phyloP scores from a whole-genome alignment of 2,329 filamentous ascomycete species.

The Pseudomassariella vexata region DNA sequence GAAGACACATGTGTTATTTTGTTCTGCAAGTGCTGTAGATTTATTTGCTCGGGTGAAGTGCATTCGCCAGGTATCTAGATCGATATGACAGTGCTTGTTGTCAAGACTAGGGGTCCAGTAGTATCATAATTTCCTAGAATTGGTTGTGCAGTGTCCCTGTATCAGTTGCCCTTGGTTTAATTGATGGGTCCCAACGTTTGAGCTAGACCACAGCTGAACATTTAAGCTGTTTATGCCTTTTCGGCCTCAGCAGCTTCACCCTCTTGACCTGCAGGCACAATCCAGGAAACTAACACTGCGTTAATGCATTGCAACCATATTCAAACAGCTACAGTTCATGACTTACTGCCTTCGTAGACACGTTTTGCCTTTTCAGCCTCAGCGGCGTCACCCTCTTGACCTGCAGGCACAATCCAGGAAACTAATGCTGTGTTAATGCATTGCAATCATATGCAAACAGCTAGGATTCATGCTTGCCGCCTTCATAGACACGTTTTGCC shows the following conservation, averaged over 20 bases:
- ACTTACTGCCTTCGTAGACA: neutral
- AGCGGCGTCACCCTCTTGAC: neutral
- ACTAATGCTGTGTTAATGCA: neutral
- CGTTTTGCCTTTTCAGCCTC: conserved; percentile 1
- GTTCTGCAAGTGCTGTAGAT: too few relatives aligned
- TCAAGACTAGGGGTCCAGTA: too few relatives aligned
- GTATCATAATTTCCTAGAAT: too few relatives aligned
- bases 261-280: neutral
- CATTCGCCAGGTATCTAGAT: too few relatives aligned
- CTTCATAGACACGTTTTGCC: neutral
- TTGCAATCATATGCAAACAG: neutral
- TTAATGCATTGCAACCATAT: neutral
- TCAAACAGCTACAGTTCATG: neutral
- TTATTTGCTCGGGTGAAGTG: too few relatives aligned
- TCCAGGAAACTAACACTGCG: neutral
- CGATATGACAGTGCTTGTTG: too few relatives aligned
- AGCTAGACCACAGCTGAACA: too few relatives aligned
- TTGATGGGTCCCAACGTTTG: too few relatives aligned
- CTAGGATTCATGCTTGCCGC: neutral
- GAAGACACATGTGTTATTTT: too few relatives aligned
- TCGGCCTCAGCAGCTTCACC: neutral
- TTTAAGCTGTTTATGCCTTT: too few relatives aligned
- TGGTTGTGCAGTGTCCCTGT: too few relatives aligned
- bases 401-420: neutral
- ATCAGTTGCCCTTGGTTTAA: too few relatives aligned